phyloP scores from a whole-genome alignment of 768 basidiomycete genomes.

The Boletus pseudo-olivaceus region DNA sequence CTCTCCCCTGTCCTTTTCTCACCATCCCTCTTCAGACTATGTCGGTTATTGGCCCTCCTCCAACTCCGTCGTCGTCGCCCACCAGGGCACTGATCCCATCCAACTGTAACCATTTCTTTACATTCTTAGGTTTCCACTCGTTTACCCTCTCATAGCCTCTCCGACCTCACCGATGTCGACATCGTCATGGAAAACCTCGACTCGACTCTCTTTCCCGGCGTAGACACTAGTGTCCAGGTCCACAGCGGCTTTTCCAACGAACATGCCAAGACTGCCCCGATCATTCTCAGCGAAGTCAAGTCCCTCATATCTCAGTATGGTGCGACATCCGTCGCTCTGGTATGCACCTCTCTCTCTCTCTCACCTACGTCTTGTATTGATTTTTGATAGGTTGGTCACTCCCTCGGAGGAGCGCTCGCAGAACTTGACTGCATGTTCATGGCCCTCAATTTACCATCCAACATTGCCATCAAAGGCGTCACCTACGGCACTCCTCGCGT shows the following conservation, averaged over 20 bases:
- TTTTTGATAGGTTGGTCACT: slow-evolving; percentile 41
- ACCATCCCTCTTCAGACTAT: slow-evolving; percentile 35
- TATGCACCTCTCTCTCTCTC: slow-evolving; percentile 20
- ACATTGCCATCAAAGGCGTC: slow-evolving; percentile 31
- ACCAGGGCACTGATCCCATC: slow-evolving; percentile 58
- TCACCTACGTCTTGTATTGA: background rate
- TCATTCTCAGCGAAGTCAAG: slow-evolving; percentile 44
- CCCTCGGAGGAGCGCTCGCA: slow-evolving; percentile 51
- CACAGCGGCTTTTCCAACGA: slow-evolving; percentile 54
- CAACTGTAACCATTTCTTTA: slow-evolving; percentile 39
- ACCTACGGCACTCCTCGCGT: slow-evolving; percentile 32
- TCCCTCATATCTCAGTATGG: slow-evolving; percentile 36
- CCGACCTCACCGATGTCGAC: slow-evolving; percentile 49
- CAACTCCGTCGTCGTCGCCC: slow-evolving; percentile 54
- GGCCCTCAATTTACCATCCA: slow-evolving; percentile 43
- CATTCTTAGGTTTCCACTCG: background rate
- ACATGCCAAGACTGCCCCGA: slow-evolving; percentile 45
- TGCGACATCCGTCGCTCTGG: slow-evolving; percentile 40
- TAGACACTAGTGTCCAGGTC: slow-evolving; percentile 40
- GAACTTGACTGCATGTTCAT: slow-evolving; percentile 50
- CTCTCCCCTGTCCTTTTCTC: background rate
- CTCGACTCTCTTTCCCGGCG: slow-evolving; percentile 52
- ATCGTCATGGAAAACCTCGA: slow-evolving; percentile 39
- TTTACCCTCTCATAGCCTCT: slow-evolving; percentile 32
- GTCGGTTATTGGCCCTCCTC: slow-evolving; percentile 54